Conservation (phyloP, 2,329 filamentous ascomycete species). For the Elsinoe perseae region DNA sequence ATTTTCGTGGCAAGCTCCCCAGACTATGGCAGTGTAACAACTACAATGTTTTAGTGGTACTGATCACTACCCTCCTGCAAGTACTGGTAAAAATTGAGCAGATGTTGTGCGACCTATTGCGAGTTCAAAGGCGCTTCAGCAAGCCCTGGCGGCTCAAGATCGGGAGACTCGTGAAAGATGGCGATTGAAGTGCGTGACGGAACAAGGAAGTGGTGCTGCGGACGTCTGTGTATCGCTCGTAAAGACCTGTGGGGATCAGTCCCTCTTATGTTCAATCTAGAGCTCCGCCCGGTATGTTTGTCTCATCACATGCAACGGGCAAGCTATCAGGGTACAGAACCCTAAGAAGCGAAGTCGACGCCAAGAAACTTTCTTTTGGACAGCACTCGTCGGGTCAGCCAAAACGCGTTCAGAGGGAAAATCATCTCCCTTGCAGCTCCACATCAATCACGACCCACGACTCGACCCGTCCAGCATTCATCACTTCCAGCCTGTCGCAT, state of each 20-base stretch:
- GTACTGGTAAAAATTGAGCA: too few species aligned
- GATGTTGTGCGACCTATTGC: too few species aligned
- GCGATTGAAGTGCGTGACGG: too few species aligned
- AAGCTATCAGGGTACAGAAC: not conserved
- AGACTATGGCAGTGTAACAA: not conserved
- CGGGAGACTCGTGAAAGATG: too few species aligned
- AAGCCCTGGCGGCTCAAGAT: too few species aligned
- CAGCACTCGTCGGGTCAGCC: not conserved
- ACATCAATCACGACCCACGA: not conserved
- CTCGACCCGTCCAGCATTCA: not conserved
- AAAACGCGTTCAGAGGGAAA: constrained; percentile 14
- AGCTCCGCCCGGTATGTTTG: constrained; percentile 2
- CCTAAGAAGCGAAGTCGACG: not conserved
- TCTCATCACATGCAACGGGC: constrained; percentile 13
- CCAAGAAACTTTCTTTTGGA: constrained; percentile 2
- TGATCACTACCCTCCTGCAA: too few species aligned
- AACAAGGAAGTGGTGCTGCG: too few species aligned
- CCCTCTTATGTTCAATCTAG: not conserved
- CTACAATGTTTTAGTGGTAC: not conserved
- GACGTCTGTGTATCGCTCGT: too few species aligned
- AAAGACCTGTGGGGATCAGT: not conserved
- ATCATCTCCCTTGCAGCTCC: constrained; percentile 12
- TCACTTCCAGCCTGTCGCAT: not conserved
- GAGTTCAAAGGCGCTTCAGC: too few species aligned
- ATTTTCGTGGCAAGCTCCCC: too few species aligned